A percentile compares a stretch with the other conserved stretches of the same genome.
These are phyloP conservation scores for Abrus pulchellus DNA, from an alignment of 306 rosid species.

Conservation along the genomic window DNA sequence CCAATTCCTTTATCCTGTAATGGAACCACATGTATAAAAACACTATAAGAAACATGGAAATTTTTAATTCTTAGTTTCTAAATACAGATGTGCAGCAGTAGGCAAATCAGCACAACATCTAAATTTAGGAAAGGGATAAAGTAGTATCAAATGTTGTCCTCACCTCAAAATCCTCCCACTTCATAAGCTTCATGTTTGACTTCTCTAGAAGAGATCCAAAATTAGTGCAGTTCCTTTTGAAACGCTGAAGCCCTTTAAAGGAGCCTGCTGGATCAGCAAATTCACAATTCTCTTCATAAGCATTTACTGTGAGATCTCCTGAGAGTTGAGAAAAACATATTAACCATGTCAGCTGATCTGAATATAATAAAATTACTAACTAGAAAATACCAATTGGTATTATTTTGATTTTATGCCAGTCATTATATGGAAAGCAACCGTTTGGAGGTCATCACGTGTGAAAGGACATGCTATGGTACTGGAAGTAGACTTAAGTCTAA, in stretches of 20 bases:
- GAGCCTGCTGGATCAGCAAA: slow-evolving; percentile 98
- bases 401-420: slow-evolving; percentile 18
- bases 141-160: slow-evolving; percentile 7
- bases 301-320: slow-evolving; percentile 89
- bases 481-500: slow-evolving; percentile 9
- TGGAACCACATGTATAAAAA: slow-evolving; percentile 23
- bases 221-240: slow-evolving; percentile 94
- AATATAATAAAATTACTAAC: slow-evolving; percentile 22
- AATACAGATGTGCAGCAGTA: background rate
- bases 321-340: slow-evolving; percentile 27
- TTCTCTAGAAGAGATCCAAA: slow-evolving; percentile 86
- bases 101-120: slow-evolving; percentile 9
- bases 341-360: slow-evolving; percentile 10
- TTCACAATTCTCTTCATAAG: slow-evolving; percentile 91
- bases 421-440: slow-evolving; percentile 26
- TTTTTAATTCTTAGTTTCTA: background rate
- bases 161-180: slow-evolving; percentile 96
- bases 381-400: slow-evolving; percentile 4
- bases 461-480: background rate
- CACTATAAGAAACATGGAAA: slow-evolving; percentile 19
- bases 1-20: slow-evolving; percentile 86
- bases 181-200: slow-evolving; percentile 88
- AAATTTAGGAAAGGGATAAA: slow-evolving; percentile 13
- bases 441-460: slow-evolving; percentile 14
- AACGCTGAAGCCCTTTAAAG: slow-evolving; percentile 89